Base-by-base conservation (phyloP, 148 eudicot species). In the Fagopyrum homotropicum region DNA sequence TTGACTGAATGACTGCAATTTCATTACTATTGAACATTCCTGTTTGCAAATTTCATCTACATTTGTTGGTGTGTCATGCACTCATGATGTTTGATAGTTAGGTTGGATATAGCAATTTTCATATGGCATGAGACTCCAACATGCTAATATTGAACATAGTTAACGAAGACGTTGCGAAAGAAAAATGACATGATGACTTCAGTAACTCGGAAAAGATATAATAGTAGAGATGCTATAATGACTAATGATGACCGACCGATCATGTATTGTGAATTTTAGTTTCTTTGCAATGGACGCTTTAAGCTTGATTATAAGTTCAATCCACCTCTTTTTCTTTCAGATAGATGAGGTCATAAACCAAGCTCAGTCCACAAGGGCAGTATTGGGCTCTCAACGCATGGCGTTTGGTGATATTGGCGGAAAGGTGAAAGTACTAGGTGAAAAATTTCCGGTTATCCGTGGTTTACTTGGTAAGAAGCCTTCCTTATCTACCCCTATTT, bases 321-420 rank as follows among this genome's bases (percentile, higher is more conserved):
- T n/a, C n/a, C n/a, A 7, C 52, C 8, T 49, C 51, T 48, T 48
- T 7, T 48, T 48, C 51, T 61, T 64, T 75, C 86, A 94, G 98
- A 92, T 94, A 79, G 98, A 94, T 76, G 96, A 94, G 61, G 97
- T 92, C 48, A 94, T 94, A 75, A 86, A 79, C 80, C 98, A 94
- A 83, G 98, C 97, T 79, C 98, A 91, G 78, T 84, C 97, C 68
- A 92, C 98, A 60, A 89, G 93, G 75, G 83, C 89, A 5, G 93
- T 86, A 26, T 79, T 94, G 81, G 97, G 97, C 17, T 92, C 98
- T 56, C 98, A 94, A 73, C 84, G 96, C 79, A 84, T 91, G 72
- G 75, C 92, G 81, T 94, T 94, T 79, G 92, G 96, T 43, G 98
- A 90, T 72, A 89, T 91, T 77, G 92, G 89, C 77, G 97, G 97